These are phyloP conservation scores for Elsinoe australis DNA, from an alignment of 2,329 filamentous ascomycete genomes.

Conservation along the genomic window DNA sequence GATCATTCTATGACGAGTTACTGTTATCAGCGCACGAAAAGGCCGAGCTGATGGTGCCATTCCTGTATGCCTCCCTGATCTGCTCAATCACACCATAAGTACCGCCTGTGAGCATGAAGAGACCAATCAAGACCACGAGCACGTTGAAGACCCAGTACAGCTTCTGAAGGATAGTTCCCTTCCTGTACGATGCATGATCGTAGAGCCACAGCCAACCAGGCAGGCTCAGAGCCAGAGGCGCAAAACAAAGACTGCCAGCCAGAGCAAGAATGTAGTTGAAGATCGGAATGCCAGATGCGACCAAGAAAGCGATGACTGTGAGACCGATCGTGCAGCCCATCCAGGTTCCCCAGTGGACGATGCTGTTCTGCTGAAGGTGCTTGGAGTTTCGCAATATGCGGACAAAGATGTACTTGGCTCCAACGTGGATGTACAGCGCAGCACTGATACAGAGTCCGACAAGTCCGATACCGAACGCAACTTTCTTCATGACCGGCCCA, in stretches of 20 bases:
- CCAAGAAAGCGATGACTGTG: conserved; percentile 41
- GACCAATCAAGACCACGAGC: conserved; percentile 38
- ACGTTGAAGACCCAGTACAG: conserved; percentile 36
- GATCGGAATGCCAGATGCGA: conserved; percentile 49
- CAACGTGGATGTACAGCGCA: conserved; percentile 27
- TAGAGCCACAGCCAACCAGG: conserved; percentile 47
- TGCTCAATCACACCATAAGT: conserved; percentile 46
- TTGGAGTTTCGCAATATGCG: conserved; percentile 45
- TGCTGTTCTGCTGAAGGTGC: conserved; percentile 47
- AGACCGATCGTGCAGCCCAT: conserved; percentile 40
- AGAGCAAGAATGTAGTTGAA: conserved; percentile 47
- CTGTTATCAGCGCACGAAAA: conserved; percentile 47
- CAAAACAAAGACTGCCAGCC: conserved; percentile 45
- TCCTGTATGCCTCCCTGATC: conserved; percentile 46
- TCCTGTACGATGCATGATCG: conserved; percentile 39
- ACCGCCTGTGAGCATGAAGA: conserved; percentile 43
- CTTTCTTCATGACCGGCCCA: conserved; percentile 52
- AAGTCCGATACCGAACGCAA: conserved; percentile 53
- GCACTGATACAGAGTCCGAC: conserved; percentile 47
- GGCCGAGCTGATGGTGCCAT: conserved; percentile 38
- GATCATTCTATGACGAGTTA: conserved; percentile 18
- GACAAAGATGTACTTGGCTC: conserved; percentile 51
- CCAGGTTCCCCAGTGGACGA: conserved; percentile 48
- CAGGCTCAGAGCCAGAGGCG: conserved; percentile 43
- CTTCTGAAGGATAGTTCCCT: conserved; percentile 32